A percentile compares a stretch with the other conserved stretches of the same genome.
Evolutionary conservation across 2,329 filamentous ascomycete genomes (phyloP).

Genomic region (Cladorrhinum sp.): DNA sequence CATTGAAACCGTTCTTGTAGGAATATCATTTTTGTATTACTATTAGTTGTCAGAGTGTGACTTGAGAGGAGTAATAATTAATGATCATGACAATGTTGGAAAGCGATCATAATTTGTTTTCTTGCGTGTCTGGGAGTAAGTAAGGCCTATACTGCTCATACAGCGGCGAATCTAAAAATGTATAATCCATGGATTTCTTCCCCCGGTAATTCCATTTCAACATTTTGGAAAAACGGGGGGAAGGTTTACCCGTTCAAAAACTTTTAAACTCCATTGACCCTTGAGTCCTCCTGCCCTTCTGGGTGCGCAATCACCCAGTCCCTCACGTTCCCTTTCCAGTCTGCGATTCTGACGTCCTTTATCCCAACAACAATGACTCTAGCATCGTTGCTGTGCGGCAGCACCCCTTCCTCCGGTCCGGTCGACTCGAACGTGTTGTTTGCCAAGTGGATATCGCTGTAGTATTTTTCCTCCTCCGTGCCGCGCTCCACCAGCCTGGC

Average conservation of each 20-base stretch:
- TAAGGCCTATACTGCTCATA: not conserved
- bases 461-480: conserved; percentile 81
- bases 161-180: not conserved
- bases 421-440: conserved; percentile 80
- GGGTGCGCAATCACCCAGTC: conserved; percentile 61
- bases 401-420: conserved; percentile 52
- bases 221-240: not conserved
- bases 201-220: not conserved
- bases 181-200: not conserved
- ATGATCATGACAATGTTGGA: no score
- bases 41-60: no score
- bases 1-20: not conserved
- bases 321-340: conserved; percentile 90
- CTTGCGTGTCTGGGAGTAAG: not conserved
- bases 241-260: no score
- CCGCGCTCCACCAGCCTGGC: conserved; percentile 70
- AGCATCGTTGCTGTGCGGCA: conserved; percentile 78
- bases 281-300: conserved; percentile 7
- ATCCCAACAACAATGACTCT: conserved; percentile 84
- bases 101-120: no score
- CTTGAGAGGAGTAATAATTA: no score
- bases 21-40: not conserved
- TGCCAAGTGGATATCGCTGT: conserved; percentile 76
- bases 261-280: conserved; percentile 6
- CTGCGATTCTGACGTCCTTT: conserved; percentile 80